phyloP scores from a whole-genome alignment of 306 rosid genomes.

The Quercus suber region DNA sequence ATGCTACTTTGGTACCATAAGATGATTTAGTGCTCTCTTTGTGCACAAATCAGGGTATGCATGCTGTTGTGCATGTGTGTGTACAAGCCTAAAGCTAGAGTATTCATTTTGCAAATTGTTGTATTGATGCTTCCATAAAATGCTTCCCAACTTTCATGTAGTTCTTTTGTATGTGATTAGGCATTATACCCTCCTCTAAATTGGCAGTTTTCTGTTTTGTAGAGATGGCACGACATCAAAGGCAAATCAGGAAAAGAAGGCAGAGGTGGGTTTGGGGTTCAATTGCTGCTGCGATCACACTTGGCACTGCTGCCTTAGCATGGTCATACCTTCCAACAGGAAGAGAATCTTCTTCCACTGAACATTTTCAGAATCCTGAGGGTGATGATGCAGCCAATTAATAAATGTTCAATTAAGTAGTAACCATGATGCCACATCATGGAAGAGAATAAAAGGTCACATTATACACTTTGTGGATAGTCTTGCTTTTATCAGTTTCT shows the following conservation, averaged over 20 bases:
- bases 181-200: slow-evolving; percentile 1
- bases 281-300: slow-evolving; percentile 54
- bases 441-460: slow-evolving; percentile 44
- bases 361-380: slow-evolving; percentile 32
- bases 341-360: slow-evolving; percentile 31
- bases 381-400: slow-evolving; percentile 38
- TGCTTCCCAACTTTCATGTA: slow-evolving; percentile 4
- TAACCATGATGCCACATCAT: slow-evolving; percentile 17
- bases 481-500: slow-evolving; percentile 30
- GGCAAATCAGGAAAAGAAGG: slow-evolving; percentile 60
- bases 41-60: neutral
- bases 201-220: slow-evolving; percentile 11
- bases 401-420: slow-evolving; percentile 21
- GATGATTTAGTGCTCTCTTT: neutral
- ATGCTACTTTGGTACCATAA: too few species aligned
- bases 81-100: neutral
- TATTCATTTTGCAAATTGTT: neutral
- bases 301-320: slow-evolving; percentile 70
- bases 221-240: slow-evolving; percentile 80
- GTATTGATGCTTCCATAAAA: neutral
- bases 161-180: neutral
- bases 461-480: slow-evolving; percentile 25
- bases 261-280: slow-evolving; percentile 96
- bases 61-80: neutral
- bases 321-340: slow-evolving; percentile 70